Conservation (phyloP, 2,329 filamentous ascomycete species). For the Botrytis fragariae region DNA sequence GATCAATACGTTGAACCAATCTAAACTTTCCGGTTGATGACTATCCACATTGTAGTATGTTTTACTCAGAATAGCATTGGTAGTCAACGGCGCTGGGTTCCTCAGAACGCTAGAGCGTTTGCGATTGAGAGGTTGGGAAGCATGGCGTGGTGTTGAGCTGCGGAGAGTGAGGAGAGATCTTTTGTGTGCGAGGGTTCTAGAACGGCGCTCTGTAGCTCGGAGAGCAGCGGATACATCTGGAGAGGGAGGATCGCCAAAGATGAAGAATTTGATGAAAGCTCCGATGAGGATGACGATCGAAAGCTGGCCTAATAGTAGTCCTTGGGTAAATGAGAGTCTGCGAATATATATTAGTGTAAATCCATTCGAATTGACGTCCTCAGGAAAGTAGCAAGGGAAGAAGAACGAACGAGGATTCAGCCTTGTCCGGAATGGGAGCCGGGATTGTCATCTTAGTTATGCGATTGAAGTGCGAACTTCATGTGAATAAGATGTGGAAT, state of each 20-base stretch:
- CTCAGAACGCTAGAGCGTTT: constrained; percentile 72
- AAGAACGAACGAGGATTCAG: constrained; percentile 44
- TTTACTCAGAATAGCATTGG: constrained; percentile 91
- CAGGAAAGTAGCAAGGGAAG: constrained; percentile 9
- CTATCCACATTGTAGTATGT: constrained; percentile 96
- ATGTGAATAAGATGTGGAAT: background rate
- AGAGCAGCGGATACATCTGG: constrained; percentile 75
- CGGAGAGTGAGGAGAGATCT: constrained; percentile 67
- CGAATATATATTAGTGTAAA: background rate
- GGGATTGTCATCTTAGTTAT: constrained; percentile 17
- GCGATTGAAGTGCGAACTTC: background rate
- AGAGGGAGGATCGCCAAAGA: constrained; percentile 90
- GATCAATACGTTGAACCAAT: constrained; percentile 98
- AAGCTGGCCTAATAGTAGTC: constrained; percentile 87
- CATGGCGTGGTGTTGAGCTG: constrained; percentile 37
- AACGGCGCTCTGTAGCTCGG: constrained; percentile 70
- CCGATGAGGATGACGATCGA: constrained; percentile 88
- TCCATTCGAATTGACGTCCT: constrained; percentile 8
- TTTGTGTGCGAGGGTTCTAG: constrained; percentile 72
- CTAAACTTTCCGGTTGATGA: constrained; percentile 92
- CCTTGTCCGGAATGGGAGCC: constrained; percentile 23
- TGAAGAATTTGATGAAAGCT: constrained; percentile 99
- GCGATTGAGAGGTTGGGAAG: constrained; percentile 50
- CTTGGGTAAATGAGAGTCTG: constrained; percentile 88
- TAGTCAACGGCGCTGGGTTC: constrained; percentile 73